Evolutionary conservation across 345 rosid genomes (phyloP), one percentile per base, ranked within the genome.

Genomic region (Acer negundo): DNA sequence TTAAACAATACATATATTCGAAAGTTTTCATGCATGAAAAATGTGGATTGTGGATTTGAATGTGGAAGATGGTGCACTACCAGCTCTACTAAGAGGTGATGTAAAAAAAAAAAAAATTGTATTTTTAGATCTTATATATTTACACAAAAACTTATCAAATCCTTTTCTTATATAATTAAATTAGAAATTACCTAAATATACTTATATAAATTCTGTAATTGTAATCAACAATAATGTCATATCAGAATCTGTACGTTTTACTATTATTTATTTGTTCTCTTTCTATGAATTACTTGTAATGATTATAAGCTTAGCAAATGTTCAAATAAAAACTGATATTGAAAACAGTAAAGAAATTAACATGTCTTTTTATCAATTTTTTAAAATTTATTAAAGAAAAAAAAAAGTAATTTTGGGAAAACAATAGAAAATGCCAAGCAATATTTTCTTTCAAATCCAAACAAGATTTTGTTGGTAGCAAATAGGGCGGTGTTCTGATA

Each of bases 401-500:
- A 53, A 53, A n/a, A 53, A 56, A 1, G 62, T 9, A 17, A 19
- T 20, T 56, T 56, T 9, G 16, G 62, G 22, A 9, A 56, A 56
- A 56, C 24, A 56, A 56, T 20, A 49, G 16, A 13, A 49, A 49
- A 49, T 49, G 55, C 16, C 55, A 13, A 56, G 23, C 24, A 17
- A 56, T 15, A 61, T 59, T 24, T 35, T 23, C 42, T 74, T 74
- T 74, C 77, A 26, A 74, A 62, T 74, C 68, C 58, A 23, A 17
- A 22, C 7, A 24, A 73, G 76, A 73, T 62, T 42, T 47, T 63
- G 17, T 24, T 16, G 47, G 58, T 46, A 59, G 66, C 38, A 38
- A 42, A 76, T 46, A 58, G 9, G 47, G 53, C 71, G 55, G 69
- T 69, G 62, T 26, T n/a, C 59, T 71, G 74, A 67, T 67, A 49